Evolutionary conservation across 176 grass and related monocot genomes (phyloP).

Genomic region (Ampelocalamus luodianensis): DNA sequence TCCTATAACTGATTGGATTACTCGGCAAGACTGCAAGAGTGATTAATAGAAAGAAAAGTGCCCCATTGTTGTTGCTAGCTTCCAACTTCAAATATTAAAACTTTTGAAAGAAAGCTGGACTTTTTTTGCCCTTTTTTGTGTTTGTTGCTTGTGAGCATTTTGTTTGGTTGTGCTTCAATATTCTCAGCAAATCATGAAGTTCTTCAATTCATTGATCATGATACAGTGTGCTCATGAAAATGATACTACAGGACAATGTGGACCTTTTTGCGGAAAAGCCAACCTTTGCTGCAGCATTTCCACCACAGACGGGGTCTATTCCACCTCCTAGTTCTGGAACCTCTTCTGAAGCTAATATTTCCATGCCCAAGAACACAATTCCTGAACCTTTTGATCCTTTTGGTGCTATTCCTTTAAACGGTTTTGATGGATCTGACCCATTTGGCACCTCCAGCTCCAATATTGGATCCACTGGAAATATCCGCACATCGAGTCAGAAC

Average conservation of each 20-base stretch:
- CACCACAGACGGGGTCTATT: slow-evolving; percentile 42
- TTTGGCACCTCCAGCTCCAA: slow-evolving; percentile 74
- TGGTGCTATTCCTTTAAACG: slow-evolving; percentile 76
- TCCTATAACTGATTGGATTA: slow-evolving; percentile 11
- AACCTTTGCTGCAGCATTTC: slow-evolving; percentile 58
- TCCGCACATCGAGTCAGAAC: slow-evolving; percentile 48
- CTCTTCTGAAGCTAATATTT: slow-evolving; percentile 50
- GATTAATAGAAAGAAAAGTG: background rate
- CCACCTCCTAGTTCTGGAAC: slow-evolving; percentile 62
- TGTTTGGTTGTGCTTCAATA: background rate
- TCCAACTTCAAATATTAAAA: slow-evolving; percentile 15
- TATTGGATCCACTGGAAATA: slow-evolving; percentile 53
- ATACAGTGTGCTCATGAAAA: slow-evolving; percentile 29
- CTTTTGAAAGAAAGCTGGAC: background rate
- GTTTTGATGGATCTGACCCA: slow-evolving; percentile 75
- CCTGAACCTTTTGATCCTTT: slow-evolving; percentile 85
- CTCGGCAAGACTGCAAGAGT: background rate
- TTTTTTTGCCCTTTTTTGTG: background rate
- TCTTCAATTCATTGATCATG: slow-evolving; percentile 32
- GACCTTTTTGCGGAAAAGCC: slow-evolving; percentile 59
- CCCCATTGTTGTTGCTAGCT: background rate
- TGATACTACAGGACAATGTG: slow-evolving; percentile 60
- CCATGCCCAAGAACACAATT: slow-evolving; percentile 42
- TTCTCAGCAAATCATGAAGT: slow-evolving; percentile 12
- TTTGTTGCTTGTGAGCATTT: slow-evolving; percentile 9